Base-by-base conservation (phyloP, 371 early-diverging fungal species). In the Parasitella parasitica region DNA sequence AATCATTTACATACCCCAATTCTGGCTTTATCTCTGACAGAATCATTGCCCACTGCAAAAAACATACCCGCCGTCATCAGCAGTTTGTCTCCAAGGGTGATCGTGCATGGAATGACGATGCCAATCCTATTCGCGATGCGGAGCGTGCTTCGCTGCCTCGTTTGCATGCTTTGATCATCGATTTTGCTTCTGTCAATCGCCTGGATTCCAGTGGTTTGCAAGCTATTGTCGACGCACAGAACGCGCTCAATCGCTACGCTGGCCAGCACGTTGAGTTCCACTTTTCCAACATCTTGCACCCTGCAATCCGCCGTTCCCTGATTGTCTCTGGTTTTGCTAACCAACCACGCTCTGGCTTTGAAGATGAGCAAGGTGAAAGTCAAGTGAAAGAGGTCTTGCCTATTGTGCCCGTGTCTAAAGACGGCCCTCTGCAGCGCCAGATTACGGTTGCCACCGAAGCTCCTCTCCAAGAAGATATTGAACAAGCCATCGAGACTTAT, bases 1-100 rank as follows among this genome's bases (percentile, higher is more conserved):
- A 91, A 62, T 78, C 86, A 6, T 64, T 91, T 13, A 84, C 85
- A 0, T 91, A 88, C 65, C 90, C 90, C 35, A 91, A 91, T 70
- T 77, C 88, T 34, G 55, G 75, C 28, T 89, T 73, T 67, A 61
- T 86, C 51, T 66, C 78, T 6, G 78, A 81, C 20, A 69, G 69
- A 18, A 72, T 86, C n/a, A 74, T 84, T 30, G 34, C 58, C n/a
- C 76, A 80, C 48, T 73, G 71, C 36, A 78, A 77, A 22, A 20
- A 61, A 0, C 61, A 65, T 15, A 79, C 82, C 2, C 70, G 74
- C 15, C 70, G 77, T 8, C 49, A 57, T 39, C 64, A 64, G 7
- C 58, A 38, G 4, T 30, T 51, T 6, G 13, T 70, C 3, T 59
- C 41, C 20, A 78, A 78, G 36, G 76, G 77, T n/a, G 79, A 81